Conservation (phyloP, 2,329 filamentous ascomycete genomes). For the Trichoderma sp. region DNA sequence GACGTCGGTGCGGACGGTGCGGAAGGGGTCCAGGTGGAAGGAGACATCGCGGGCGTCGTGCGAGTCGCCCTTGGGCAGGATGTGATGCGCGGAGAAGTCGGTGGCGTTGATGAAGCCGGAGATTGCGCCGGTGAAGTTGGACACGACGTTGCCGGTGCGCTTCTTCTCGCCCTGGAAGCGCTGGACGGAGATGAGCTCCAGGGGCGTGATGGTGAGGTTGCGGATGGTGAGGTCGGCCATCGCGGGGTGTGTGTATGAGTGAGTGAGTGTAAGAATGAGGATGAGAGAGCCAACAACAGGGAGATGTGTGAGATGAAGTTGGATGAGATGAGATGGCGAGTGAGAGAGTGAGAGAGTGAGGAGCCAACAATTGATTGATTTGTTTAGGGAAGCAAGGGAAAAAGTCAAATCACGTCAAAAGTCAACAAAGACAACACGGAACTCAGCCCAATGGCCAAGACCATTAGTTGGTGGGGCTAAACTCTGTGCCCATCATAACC, state of each 20-base stretch:
- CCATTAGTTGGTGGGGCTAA: constrained; percentile 1
- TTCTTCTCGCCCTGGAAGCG: constrained; percentile 59
- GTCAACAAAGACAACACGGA: background rate
- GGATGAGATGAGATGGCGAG: background rate
- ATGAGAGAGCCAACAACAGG: background rate
- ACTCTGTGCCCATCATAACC: background rate
- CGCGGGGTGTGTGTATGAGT: constrained; percentile 14
- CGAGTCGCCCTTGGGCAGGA: constrained; percentile 49
- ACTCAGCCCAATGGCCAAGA: background rate
- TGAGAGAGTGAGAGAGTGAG: background rate
- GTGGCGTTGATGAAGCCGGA: constrained; percentile 45
- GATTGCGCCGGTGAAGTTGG: constrained; percentile 45
- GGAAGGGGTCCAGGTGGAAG: constrained; percentile 66
- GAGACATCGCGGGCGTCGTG: constrained; percentile 62
- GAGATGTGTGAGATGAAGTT: background rate
- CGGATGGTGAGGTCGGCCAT: constrained; percentile 68
- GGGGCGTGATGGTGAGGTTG: constrained; percentile 72
- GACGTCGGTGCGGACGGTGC: constrained; percentile 56
- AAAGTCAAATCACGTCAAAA: background rate
- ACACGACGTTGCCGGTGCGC: constrained; percentile 43
- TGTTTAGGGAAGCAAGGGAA: background rate
- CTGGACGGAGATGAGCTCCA: constrained; percentile 71
- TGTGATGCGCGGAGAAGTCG: constrained; percentile 30
- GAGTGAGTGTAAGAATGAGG: background rate
- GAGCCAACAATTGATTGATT: background rate